Conservation (phyloP, 192 early-diverging fungal genomes). For the Backusella tarrabulga region DNA sequence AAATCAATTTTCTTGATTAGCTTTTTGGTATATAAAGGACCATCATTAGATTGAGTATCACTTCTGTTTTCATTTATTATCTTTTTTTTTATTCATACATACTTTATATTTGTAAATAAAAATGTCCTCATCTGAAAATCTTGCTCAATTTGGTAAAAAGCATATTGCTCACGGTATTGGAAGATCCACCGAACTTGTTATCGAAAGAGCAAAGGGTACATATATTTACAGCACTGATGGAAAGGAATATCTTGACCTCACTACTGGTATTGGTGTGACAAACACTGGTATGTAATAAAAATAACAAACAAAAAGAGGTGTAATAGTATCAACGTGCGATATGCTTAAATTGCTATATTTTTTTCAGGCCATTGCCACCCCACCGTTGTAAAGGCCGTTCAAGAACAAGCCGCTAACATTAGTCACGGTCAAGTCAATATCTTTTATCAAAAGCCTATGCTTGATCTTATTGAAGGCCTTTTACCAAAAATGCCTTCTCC, state of each 20-base stretch:
- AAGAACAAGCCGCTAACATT: constrained; percentile 44
- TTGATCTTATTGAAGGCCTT: constrained; percentile 38
- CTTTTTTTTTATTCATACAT: background rate
- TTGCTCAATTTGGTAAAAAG: constrained; percentile 38
- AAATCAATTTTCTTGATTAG: background rate
- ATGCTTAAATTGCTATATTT: background rate
- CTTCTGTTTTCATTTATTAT: background rate
- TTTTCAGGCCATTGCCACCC: constrained; percentile 43
- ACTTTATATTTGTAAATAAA: constrained; percentile 5
- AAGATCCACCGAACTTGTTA: constrained; percentile 35
- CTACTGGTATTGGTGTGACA: constrained; percentile 47
- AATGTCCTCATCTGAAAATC: constrained; percentile 24
- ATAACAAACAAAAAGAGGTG: background rate
- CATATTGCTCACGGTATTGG: constrained; percentile 40
- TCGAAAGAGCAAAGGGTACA: constrained; percentile 36
- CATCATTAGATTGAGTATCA: background rate
- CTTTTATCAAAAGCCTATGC: constrained; percentile 41
- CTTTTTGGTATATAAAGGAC: background rate
- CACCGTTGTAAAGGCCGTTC: constrained; percentile 48
- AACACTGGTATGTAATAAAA: constrained; percentile 32
- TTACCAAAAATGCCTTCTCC: constrained; percentile 39
- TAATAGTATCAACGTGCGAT: background rate
- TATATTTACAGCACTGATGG: constrained; percentile 38
- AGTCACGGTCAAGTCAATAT: constrained; percentile 44
- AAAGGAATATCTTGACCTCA: constrained; percentile 41